These are phyloP conservation scores for Centaurea solstitialis DNA, from an alignment of 129 eudicot genomes.

Conservation along the genomic window DNA sequence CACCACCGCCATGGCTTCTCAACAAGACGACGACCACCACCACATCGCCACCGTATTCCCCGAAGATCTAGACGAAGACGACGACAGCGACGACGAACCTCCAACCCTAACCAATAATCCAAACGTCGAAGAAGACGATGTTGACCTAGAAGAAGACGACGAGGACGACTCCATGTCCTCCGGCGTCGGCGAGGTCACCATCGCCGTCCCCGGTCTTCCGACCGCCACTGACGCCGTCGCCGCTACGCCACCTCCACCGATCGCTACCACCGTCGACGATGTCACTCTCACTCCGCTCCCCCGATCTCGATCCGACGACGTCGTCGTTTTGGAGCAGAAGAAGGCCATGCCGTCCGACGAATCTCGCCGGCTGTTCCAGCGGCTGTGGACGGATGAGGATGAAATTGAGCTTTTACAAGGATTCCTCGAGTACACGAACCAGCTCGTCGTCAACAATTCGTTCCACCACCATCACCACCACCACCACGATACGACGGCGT, in stretches of 20 bases:
- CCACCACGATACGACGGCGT: constrained; percentile 76
- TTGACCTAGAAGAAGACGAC: constrained; percentile 4
- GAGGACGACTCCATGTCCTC: constrained; percentile 14
- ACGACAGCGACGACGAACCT: constrained; percentile 9
- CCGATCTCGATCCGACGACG: background rate
- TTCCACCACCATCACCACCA: constrained; percentile 21
- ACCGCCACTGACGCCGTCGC: background rate
- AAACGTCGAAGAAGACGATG: constrained; percentile 9
- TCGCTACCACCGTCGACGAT: background rate
- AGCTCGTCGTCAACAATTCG: constrained; percentile 19
- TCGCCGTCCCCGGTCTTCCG: constrained; percentile 4
- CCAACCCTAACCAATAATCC: background rate
- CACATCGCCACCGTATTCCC: constrained; percentile 1
- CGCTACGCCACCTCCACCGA: background rate
- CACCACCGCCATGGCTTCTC: constrained; percentile 7
- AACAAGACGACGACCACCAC: constrained; percentile 8
- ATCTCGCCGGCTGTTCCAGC: constrained; percentile 46
- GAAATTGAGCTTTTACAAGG: constrained; percentile 70
- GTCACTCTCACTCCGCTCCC: background rate
- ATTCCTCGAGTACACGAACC: constrained; percentile 54
- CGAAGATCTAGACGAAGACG: constrained; percentile 14
- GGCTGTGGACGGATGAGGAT: constrained; percentile 78
- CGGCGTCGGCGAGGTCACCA: constrained; percentile 15
- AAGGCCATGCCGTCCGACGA: background rate
- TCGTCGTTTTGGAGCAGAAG: background rate